Evolutionary conservation across 1,284 basidiomycete species (phyloP), one percentile per base, ranked within the genome.

Genomic region (Ceratobasidium sp.): DNA sequence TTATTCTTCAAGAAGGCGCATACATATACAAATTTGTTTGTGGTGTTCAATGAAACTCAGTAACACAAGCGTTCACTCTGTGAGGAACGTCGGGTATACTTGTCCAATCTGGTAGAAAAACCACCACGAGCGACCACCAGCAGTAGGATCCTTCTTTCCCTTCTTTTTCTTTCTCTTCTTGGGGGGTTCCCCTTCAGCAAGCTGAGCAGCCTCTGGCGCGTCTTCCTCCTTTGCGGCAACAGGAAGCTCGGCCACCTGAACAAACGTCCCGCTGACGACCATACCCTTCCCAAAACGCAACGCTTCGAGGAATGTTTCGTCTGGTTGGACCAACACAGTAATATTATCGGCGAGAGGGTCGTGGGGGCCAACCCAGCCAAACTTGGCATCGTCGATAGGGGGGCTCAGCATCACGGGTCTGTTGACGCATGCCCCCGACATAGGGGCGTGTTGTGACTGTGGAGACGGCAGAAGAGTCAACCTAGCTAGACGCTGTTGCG

Each of bases 151-250:
- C 46, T 51, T 54, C 39, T 68, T 68, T 8, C 65, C 65, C 53
- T 68, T 62, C 37, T 73, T 62, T 43, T 73, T 73, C 58, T 72
- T 72, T 41, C 62, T 72, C 58, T 72, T 72, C 69, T 72, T 72
- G 0, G 56, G 56, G 3, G 69, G 56, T 31, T 49, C 46, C n/a
- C 59, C 71, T 2, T 39, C 59, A 8, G 46, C 24, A 1, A 34
- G 19, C 49, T 54, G 46, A 49, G 58, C 3, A 22, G 61, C 49
- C 14, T 46, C 48, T 37, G 59, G 22, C 8, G 58, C 31, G 6
- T 51, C 71, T 24, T 63, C 71, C 3, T 62, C 59, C 39, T 71
- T 71, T 8, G 37, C 34, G 13, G 34, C 34, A 31, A 9, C 24
- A 31, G 59, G 58, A 37, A 73, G 49, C 46, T 73, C 71, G 37